A percentile compares a stretch with the other conserved stretches of the same genome.
Evolutionary conservation across 148 eudicot genomes (phyloP).

Genomic region (Heliamphora exappendiculata): DNA sequence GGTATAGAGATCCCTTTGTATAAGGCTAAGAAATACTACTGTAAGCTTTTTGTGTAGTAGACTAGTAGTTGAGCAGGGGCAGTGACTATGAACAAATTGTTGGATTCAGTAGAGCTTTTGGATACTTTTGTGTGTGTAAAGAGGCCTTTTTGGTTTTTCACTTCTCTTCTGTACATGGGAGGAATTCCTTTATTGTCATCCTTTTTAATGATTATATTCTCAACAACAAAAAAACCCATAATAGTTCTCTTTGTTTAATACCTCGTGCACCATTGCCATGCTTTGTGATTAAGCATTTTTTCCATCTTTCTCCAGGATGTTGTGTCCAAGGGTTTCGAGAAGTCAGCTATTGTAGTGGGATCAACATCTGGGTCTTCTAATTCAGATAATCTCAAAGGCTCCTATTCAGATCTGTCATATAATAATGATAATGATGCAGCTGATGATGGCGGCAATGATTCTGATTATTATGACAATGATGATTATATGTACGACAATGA

Average conservation of each 20-base stretch:
- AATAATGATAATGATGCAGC: slow-evolving; percentile 33
- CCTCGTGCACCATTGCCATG: neutral
- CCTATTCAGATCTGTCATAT: slow-evolving; percentile 42
- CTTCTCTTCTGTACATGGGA: no score
- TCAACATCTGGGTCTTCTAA: slow-evolving; percentile 35
- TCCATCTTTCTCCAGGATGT: slow-evolving; percentile 23
- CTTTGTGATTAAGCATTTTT: neutral
- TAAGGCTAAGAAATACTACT: neutral
- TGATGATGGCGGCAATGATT: slow-evolving; percentile 17
- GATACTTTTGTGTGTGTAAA: no score
- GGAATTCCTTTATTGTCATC: no score
- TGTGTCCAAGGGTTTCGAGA: slow-evolving; percentile 20
- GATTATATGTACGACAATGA: slow-evolving; percentile 26
- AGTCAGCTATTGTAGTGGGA: slow-evolving; percentile 20
- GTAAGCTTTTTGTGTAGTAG: neutral
- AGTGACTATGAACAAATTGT: no score
- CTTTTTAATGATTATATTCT: no score
- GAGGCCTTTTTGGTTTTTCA: no score
- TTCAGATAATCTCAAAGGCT: slow-evolving; percentile 31
- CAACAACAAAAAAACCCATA: no score
- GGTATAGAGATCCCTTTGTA: neutral
- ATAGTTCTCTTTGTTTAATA: neutral
- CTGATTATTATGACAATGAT: slow-evolving; percentile 29
- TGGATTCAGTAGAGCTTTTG: no score
- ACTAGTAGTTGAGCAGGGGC: no score